A percentile compares a stretch with the other conserved stretches of the same genome.
Conservation (phyloP, 306 rosid genomes). For the Prunus fruticosa region DNA sequence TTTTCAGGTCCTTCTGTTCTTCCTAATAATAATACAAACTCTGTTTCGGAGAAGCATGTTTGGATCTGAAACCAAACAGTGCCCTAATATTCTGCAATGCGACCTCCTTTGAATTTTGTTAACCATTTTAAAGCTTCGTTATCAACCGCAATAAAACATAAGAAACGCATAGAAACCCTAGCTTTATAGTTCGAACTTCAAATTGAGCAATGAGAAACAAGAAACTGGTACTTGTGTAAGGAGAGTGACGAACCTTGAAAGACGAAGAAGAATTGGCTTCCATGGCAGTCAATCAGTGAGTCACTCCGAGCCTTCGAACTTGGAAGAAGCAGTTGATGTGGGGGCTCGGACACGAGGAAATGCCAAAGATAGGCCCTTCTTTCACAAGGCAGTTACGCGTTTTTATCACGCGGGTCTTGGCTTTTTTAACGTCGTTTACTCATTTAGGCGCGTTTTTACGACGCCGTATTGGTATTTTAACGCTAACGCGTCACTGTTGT, state of each 20-base stretch:
- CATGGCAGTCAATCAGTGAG: slow-evolving; percentile 9
- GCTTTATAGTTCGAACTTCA: neutral
- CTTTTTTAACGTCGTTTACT: neutral
- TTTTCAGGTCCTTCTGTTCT: too few relatives aligned
- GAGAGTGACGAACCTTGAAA: slow-evolving; percentile 16
- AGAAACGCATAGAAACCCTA: slow-evolving; percentile 20
- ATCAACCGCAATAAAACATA: neutral
- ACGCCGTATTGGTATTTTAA: too few relatives aligned
- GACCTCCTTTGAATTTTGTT: too few relatives aligned
- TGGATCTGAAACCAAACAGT: neutral
- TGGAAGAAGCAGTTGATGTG: neutral
- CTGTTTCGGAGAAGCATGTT: neutral
- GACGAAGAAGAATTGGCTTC: slow-evolving; percentile 6
- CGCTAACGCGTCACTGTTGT: too few relatives aligned
- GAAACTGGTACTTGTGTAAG: neutral
- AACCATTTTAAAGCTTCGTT: neutral
- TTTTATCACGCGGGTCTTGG: too few relatives aligned
- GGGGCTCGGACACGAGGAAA: neutral
- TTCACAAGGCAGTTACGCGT: neutral
- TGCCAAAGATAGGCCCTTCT: too few relatives aligned
- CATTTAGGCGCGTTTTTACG: neutral
- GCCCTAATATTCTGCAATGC: neutral
- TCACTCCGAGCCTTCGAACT: neutral
- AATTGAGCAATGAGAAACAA: neutral
- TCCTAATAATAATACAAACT: too few relatives aligned